Percentiles rank a stretch among this genome's conserved stretches.
Conservation (phyloP, 2,329 filamentous ascomycete genomes). For the Eutypa lata region DNA sequence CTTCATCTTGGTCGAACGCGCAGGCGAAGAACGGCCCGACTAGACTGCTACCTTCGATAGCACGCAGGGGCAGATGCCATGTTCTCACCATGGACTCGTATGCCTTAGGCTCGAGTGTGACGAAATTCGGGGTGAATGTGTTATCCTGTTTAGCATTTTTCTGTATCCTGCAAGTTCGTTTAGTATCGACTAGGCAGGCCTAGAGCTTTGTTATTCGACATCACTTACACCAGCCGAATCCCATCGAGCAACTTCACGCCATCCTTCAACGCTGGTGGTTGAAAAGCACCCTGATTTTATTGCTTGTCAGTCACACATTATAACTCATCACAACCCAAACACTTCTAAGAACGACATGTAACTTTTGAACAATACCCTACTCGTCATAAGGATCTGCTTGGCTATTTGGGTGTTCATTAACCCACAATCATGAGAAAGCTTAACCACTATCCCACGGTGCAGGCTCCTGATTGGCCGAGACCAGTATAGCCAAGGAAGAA, state of each 20-base stretch:
- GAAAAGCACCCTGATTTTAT: conserved; percentile 48
- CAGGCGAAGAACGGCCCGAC: conserved; percentile 65
- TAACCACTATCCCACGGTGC: too few relatives aligned
- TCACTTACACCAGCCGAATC: conserved; percentile 52
- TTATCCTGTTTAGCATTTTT: conserved; percentile 53
- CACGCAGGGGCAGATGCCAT: conserved; percentile 52
- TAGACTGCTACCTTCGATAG: conserved; percentile 55
- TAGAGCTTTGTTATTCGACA: not conserved
- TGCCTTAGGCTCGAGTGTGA: conserved; percentile 47
- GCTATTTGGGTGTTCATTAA: too few relatives aligned
- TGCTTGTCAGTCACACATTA: not conserved
- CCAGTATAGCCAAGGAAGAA: not conserved
- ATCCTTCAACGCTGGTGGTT: conserved; percentile 39
- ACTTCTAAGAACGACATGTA: not conserved
- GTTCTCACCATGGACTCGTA: conserved; percentile 56
- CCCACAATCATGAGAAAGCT: too few relatives aligned
- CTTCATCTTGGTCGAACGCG: conserved; percentile 53
- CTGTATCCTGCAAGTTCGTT: conserved; percentile 44
- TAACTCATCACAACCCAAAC: not conserved
- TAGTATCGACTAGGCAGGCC: not conserved
- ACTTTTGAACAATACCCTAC: not conserved
- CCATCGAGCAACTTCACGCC: conserved; percentile 47
- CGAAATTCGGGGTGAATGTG: conserved; percentile 54
- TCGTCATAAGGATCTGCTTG: too few relatives aligned
- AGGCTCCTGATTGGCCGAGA: not conserved